These are phyloP conservation scores for Acacia acuminata DNA, from an alignment of 306 rosid genomes.

Conservation along the genomic window DNA sequence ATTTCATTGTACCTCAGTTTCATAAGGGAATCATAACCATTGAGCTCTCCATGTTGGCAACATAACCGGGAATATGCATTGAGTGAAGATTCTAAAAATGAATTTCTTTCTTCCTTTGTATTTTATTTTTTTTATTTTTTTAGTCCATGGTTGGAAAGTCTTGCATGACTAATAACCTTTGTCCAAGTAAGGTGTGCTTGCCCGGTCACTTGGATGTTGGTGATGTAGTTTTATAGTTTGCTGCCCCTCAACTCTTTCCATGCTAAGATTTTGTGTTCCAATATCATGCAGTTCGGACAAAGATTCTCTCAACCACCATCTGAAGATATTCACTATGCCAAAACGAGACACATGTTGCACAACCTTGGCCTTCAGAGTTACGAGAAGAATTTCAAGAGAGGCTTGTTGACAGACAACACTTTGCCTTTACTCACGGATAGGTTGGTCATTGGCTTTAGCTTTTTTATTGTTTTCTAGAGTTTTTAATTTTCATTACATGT, in stretches of 20 bases:
- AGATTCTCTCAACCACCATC: constrained; percentile 76
- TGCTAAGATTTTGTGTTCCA: constrained; percentile 15
- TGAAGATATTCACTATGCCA: constrained; percentile 68
- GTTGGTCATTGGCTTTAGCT: constrained; percentile 54
- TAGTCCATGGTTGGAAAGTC: not conserved
- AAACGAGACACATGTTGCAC: constrained; percentile 72
- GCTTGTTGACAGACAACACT: constrained; percentile 79
- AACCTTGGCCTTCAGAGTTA: constrained; percentile 89
- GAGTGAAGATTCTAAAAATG: not conserved
- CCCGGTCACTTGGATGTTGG: constrained; percentile 16
- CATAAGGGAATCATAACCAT: not conserved
- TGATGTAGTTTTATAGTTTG: constrained; percentile 24
- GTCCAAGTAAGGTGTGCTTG: constrained; percentile 9
- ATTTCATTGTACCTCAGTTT: constrained; percentile 4
- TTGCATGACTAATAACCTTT: not conserved
- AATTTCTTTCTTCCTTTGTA: not conserved
- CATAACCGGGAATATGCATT: constrained; percentile 3
- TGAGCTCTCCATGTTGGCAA: not conserved
- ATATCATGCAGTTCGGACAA: constrained; percentile 72
- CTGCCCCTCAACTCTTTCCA: not conserved
- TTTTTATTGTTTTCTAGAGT: not conserved
- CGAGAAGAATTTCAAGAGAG: constrained; percentile 90
- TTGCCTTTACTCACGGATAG: constrained; percentile 95
- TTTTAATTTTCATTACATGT: not conserved
- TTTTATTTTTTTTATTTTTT: no score